Percentiles rank a stretch among this genome's conserved stretches.
These are phyloP conservation scores for Penicillium macrosclerotiorum DNA, from an alignment of 495 filamentous ascomycete species.

Conservation along the genomic window DNA sequence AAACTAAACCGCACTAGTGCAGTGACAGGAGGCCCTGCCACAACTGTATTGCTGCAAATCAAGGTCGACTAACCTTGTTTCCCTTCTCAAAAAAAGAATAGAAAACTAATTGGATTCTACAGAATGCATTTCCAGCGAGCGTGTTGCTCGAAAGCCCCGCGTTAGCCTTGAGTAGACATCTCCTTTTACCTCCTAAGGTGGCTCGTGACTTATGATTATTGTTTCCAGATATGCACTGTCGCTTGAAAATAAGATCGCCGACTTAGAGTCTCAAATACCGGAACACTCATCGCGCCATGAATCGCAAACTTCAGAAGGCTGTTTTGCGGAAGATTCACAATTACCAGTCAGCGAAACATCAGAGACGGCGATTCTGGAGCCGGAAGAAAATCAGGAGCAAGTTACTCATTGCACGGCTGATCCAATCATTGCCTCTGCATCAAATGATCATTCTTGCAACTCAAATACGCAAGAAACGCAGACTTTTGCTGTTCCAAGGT, in stretches of 20 bases:
- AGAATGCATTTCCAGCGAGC: conserved; percentile 15
- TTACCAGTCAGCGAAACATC: background rate
- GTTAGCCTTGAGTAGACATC: conserved; percentile 6
- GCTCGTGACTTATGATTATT: background rate
- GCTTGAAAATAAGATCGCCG: conserved; percentile 8
- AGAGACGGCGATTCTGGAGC: background rate
- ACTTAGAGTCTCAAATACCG: conserved; percentile 8
- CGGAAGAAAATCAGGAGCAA: background rate
- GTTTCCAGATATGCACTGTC: conserved; percentile 9
- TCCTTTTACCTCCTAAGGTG: background rate
- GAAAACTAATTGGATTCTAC: background rate
- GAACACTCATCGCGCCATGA: background rate
- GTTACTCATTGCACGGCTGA: too few relatives aligned
- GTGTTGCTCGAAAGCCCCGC: conserved; percentile 2
- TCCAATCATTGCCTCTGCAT: background rate
- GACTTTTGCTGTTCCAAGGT: background rate
- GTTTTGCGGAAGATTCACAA: too few relatives aligned
- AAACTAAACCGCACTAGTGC: conserved; percentile 6
- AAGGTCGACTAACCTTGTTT: conserved; percentile 4
- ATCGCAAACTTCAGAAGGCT: background rate
- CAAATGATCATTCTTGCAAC: too few relatives aligned
- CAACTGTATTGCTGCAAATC: conserved; percentile 10
- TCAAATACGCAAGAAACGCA: background rate
- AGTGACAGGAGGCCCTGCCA: conserved; percentile 11
- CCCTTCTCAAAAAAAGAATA: background rate